These are phyloP conservation scores for Globisporangium emineosum DNA, from an alignment of 352 stramenopile species.

Conservation along the genomic window DNA sequence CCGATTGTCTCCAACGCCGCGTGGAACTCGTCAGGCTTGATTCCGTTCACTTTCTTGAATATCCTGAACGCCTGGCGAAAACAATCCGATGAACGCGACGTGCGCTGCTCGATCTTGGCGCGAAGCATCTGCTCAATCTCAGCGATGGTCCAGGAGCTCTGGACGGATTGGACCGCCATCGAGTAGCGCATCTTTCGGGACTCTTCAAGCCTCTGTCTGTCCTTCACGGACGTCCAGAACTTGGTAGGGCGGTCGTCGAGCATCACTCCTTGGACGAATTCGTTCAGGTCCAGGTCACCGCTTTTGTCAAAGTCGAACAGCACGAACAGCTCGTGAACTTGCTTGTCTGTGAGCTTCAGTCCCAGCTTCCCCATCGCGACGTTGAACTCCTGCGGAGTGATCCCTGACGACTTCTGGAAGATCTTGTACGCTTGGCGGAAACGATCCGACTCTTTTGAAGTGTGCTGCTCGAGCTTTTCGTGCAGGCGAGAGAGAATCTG, in stretches of 20 bases:
- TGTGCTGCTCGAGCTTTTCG: constrained; percentile 62
- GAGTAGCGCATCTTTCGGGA: constrained; percentile 42
- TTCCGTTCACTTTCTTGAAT: constrained; percentile 85
- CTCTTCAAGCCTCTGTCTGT: constrained; percentile 55
- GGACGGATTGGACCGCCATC: constrained; percentile 67
- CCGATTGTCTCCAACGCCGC: constrained; percentile 52
- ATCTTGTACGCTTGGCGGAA: constrained; percentile 77
- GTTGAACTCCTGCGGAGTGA: constrained; percentile 53
- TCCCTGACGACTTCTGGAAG: constrained; percentile 61
- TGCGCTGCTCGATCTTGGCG: constrained; percentile 82
- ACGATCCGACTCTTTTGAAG: constrained; percentile 63
- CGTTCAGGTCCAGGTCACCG: constrained; percentile 73
- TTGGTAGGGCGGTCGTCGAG: constrained; percentile 62
- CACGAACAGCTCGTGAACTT: constrained; percentile 59
- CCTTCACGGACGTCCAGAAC: constrained; percentile 52
- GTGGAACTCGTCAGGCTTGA: constrained; percentile 71
- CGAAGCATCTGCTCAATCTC: constrained; percentile 81
- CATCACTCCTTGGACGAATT: constrained; percentile 79
- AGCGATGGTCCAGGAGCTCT: constrained; percentile 66
- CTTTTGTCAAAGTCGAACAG: constrained; percentile 78
- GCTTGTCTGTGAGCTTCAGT: constrained; percentile 45
- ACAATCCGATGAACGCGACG: constrained; percentile 71
- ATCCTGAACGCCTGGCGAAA: constrained; percentile 79
- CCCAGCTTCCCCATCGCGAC: constrained; percentile 49
- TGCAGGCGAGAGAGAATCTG: constrained; percentile 55